A percentile compares a stretch with the other conserved stretches of the same genome.
phyloP scores from a whole-genome alignment of 1,284 basidiomycete genomes.

The Irpex sp. region DNA sequence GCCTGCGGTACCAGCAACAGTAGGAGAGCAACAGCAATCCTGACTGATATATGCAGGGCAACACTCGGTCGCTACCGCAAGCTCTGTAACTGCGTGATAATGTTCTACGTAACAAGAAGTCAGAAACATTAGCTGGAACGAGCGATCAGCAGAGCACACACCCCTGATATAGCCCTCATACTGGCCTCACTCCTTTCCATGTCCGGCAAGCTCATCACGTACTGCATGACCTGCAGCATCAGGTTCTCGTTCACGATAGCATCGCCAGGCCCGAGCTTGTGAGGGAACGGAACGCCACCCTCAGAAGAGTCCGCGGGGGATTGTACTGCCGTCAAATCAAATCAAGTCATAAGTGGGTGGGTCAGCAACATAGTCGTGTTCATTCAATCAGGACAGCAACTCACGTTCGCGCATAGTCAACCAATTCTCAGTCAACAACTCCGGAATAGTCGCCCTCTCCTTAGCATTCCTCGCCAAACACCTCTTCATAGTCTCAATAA shows the following conservation, averaged over 20 bases:
- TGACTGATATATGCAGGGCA: neutral
- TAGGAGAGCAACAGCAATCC: neutral
- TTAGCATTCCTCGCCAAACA: constrained; percentile 76
- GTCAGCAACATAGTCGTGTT: neutral
- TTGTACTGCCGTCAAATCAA: constrained; percentile 16
- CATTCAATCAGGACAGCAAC: constrained; percentile 10
- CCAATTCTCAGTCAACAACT: constrained; percentile 67
- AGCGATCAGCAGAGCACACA: neutral
- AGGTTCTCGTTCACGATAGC: constrained; percentile 72
- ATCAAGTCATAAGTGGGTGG: too few relatives aligned
- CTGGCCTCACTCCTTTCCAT: neutral
- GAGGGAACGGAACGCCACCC: constrained; percentile 29
- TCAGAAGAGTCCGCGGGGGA: neutral
- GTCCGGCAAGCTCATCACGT: constrained; percentile 50
- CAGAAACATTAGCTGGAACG: neutral
- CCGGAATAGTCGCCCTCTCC: constrained; percentile 79
- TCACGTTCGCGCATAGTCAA: constrained; percentile 53
- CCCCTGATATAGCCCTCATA: neutral
- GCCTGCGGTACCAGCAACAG: neutral
- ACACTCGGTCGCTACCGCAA: neutral
- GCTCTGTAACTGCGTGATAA: neutral
- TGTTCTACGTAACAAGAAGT: neutral
- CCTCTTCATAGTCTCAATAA: constrained; percentile 71
- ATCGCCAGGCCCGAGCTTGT: constrained; percentile 42
- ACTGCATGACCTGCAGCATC: constrained; percentile 66